Evolutionary conservation across 2,329 filamentous ascomycete genomes (phyloP).

Genomic region (Claviceps monticola): DNA sequence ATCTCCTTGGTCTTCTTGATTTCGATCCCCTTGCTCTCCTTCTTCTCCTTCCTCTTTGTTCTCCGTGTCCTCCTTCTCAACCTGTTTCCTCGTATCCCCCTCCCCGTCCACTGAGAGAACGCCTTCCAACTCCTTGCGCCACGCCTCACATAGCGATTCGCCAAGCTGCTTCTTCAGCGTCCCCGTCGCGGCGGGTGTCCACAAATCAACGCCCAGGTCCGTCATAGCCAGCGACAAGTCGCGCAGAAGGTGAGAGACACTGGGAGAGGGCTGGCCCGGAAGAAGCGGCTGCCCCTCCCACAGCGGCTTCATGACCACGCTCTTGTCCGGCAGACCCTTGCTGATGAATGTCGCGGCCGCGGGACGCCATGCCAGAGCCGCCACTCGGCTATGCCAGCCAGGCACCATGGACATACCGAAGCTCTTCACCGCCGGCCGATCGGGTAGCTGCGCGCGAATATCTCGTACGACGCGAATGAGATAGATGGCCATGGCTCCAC

Average conservation of each 20-base stretch:
- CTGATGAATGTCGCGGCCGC: constrained; percentile 34
- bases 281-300: constrained; percentile 71
- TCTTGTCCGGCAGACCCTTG: constrained; percentile 28
- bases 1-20: neutral
- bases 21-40: neutral
- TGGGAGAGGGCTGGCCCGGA: constrained; percentile 66
- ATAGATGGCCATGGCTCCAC: constrained; percentile 45
- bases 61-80: constrained; percentile 6
- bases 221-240: constrained; percentile 54
- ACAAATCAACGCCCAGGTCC: constrained; percentile 60
- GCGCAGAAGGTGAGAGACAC: constrained; percentile 57
- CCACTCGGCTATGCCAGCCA: constrained; percentile 49
- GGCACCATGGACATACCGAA: constrained; percentile 51
- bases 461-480: constrained; percentile 62
- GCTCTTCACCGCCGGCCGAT: constrained; percentile 29
- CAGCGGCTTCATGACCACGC: constrained; percentile 48
- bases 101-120: constrained; percentile 8
- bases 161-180: constrained; percentile 47
- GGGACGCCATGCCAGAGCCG: constrained; percentile 33
- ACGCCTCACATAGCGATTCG: constrained; percentile 33
- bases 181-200: constrained; percentile 55
- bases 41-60: constrained; percentile 2
- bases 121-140: constrained; percentile 29
- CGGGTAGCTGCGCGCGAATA: constrained; percentile 52
- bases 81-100: neutral